Conservation (phyloP, 139 green algal genomes). For the Astrephomene gubernaculifera region DNA sequence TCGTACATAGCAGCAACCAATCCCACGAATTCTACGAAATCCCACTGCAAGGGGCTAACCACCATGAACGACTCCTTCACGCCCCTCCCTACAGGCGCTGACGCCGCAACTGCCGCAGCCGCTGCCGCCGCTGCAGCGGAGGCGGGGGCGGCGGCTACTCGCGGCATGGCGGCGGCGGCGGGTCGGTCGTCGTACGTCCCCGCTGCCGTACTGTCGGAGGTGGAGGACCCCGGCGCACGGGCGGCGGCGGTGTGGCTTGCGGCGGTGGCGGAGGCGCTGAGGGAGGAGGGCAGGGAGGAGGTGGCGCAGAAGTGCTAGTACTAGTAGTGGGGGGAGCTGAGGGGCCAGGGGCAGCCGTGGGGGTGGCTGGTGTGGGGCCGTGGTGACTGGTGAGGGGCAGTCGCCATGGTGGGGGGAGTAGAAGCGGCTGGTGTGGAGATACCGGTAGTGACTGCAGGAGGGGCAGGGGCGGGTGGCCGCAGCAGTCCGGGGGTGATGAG, state of each 20-base stretch:
- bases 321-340: no score
- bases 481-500: no score
- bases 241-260: constrained; percentile 75
- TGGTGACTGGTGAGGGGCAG: no score
- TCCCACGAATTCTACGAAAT: not conserved
- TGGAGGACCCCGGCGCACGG: constrained; percentile 76
- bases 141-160: constrained; percentile 72
- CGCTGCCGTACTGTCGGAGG: constrained; percentile 45
- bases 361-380: no score
- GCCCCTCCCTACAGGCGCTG: constrained; percentile 6
- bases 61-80: not conserved
- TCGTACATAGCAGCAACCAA: not conserved
- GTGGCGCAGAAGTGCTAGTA: no score
- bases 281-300: no score
- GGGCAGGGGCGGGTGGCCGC: no score
- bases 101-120: constrained; percentile 8
- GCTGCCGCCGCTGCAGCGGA: constrained; percentile 62
- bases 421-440: no score
- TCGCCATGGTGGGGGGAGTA: no score
- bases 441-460: no score
- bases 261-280: constrained; percentile 52
- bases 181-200: constrained; percentile 79
- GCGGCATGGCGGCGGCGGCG: constrained; percentile 68
- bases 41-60: not conserved
- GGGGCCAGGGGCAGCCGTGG: no score